Conservation (phyloP, 164 flowering plant species). For the Nelumbo lutea region DNA sequence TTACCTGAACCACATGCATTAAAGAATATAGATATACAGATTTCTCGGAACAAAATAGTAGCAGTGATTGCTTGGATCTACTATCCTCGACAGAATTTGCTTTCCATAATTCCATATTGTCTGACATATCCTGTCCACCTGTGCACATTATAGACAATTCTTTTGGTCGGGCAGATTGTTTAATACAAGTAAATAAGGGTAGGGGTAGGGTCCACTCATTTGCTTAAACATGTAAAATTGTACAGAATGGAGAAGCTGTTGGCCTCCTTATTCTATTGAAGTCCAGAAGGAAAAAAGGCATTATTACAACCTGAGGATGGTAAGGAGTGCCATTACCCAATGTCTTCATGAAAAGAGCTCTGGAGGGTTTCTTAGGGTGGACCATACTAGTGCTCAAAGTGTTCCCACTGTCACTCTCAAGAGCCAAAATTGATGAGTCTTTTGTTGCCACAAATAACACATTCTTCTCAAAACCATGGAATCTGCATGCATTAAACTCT, state of each 20-base stretch:
- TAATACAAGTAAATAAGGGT: neutral
- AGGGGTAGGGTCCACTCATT: neutral
- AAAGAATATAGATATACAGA: slow-evolving; percentile 73
- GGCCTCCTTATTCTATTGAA: neutral
- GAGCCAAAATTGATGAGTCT: slow-evolving; percentile 75
- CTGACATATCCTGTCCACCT: slow-evolving; percentile 41
- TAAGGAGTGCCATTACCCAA: slow-evolving; percentile 39
- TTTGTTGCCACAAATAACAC: slow-evolving; percentile 57
- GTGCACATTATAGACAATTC: slow-evolving; percentile 7
- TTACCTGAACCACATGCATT: slow-evolving; percentile 62
- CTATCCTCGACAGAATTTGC: slow-evolving; percentile 28
- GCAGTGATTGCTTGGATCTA: slow-evolving; percentile 30
- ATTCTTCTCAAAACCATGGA: slow-evolving; percentile 79
- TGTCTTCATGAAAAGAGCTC: slow-evolving; percentile 59
- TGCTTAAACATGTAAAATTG: neutral
- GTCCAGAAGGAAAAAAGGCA: neutral
- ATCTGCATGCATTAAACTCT: slow-evolving; percentile 55
- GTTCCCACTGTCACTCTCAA: slow-evolving; percentile 69
- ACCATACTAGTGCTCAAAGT: slow-evolving; percentile 39
- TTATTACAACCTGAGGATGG: slow-evolving; percentile 4
- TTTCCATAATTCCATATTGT: slow-evolving; percentile 22
- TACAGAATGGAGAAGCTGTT: neutral
- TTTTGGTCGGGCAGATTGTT: neutral
- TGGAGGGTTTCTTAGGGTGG: slow-evolving; percentile 69
- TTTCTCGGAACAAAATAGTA: slow-evolving; percentile 81